A percentile compares a stretch with the other conserved stretches of the same genome.
Evolutionary conservation across 768 basidiomycete species (phyloP).

Genomic region (Pilatotrama ljubarskyi): DNA sequence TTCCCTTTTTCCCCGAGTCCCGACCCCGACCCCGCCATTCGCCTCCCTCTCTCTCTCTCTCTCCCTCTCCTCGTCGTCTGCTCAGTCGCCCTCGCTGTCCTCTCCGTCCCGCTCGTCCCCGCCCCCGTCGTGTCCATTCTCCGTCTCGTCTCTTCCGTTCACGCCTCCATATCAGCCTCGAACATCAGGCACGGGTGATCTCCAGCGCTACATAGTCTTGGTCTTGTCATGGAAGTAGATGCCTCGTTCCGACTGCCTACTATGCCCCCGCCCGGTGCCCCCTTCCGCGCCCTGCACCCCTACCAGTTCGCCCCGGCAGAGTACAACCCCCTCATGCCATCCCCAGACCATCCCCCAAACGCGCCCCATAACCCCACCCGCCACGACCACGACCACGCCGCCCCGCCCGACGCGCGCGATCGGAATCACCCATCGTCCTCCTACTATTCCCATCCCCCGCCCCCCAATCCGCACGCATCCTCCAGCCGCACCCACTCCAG

Average conservation of each 20-base stretch:
- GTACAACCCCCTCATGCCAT: constrained; percentile 23
- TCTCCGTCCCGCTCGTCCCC: not conserved
- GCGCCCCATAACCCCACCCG: constrained; percentile 13
- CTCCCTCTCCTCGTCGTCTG: not conserved
- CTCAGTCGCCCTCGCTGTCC: constrained; percentile 13
- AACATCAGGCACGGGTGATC: constrained; percentile 11
- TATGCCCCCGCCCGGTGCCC: constrained; percentile 16
- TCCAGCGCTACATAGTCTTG: constrained; percentile 12
- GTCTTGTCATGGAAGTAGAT: constrained; percentile 19
- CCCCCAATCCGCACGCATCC: constrained; percentile 15
- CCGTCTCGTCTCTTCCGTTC: not conserved
- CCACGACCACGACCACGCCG: constrained; percentile 12
- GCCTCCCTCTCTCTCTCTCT: not conserved
- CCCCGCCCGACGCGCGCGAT: constrained; percentile 29
- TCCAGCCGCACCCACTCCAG: constrained; percentile 15
- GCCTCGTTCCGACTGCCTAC: constrained; percentile 19
- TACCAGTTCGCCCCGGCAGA: constrained; percentile 18
- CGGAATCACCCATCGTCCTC: constrained; percentile 34
- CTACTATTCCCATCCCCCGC: constrained; percentile 21
- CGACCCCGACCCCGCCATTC: constrained; percentile 13
- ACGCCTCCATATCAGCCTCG: constrained; percentile 12
- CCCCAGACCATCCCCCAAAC: constrained; percentile 20
- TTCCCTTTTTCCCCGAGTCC: constrained; percentile 19
- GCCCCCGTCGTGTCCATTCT: not conserved
- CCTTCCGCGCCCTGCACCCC: constrained; percentile 23